Percentiles rank a stretch among this genome's conserved stretches.
phyloP scores from a whole-genome alignment of 371 early-diverging fungal genomes.

The Mucor mucedo region DNA sequence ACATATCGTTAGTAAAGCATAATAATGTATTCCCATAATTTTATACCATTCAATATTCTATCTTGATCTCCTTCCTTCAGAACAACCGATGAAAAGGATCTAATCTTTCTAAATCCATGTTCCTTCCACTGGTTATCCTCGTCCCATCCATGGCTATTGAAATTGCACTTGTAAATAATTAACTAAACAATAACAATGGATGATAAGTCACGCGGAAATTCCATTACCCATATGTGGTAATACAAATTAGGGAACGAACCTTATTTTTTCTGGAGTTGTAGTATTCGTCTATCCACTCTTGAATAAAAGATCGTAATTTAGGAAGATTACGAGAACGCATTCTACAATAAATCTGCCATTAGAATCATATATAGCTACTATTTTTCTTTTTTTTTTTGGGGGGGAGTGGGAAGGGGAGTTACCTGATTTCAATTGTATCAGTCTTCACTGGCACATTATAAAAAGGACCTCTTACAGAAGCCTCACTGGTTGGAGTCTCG shows the following conservation, averaged over 20 bases:
- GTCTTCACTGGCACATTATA: not conserved
- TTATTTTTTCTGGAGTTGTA: conserved; percentile 28
- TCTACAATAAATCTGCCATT: conserved; percentile 7
- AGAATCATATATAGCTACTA: too few relatives aligned
- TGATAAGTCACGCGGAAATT: not conserved
- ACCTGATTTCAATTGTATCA: conserved; percentile 27
- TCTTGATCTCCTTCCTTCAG: conserved; percentile 41
- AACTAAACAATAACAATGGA: conserved; percentile 10
- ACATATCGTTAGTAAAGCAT: not conserved
- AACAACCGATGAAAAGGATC: conserved; percentile 35
- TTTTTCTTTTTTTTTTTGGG: not conserved
- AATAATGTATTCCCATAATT: not conserved
- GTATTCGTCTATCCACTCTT: conserved; percentile 43
- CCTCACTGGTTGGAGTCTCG: conserved; percentile 12
- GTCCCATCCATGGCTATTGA: conserved; percentile 21
- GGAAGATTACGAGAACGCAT: conserved; percentile 31
- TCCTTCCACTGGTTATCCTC: conserved; percentile 30
- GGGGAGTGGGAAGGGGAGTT: too few relatives aligned
- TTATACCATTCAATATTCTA: conserved; percentile 34
- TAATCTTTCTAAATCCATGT: conserved; percentile 32
- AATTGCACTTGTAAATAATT: conserved; percentile 30
- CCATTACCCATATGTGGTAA: not conserved
- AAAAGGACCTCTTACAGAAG: conserved; percentile 8
- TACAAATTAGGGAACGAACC: conserved; percentile 11
- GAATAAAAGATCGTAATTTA: conserved; percentile 33